phyloP scores from a whole-genome alignment of 2,329 filamentous ascomycete genomes.

The Xylaria sp. region DNA sequence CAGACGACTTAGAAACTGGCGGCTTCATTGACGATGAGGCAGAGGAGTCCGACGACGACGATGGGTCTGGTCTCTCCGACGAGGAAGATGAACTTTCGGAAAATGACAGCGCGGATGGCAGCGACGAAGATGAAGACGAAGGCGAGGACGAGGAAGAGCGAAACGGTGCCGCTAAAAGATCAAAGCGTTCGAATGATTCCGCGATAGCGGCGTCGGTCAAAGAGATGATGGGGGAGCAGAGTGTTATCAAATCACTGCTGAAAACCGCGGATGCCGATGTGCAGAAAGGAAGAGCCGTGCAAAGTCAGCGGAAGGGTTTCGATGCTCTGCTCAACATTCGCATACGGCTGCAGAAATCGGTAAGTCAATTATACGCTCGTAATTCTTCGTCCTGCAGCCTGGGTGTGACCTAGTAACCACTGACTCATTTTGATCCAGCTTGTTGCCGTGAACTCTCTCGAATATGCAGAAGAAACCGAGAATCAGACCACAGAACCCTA shows the following conservation, averaged over 20 bases:
- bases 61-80: conserved; percentile 5
- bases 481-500: conserved; percentile 64
- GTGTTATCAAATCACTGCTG: conserved; percentile 68
- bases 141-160: conserved; percentile 44
- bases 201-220: conserved; percentile 68
- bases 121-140: conserved; percentile 38
- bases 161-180: conserved; percentile 48
- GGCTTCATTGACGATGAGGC: conserved; percentile 39
- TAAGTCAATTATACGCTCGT: conserved; percentile 18
- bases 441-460: conserved; percentile 80
- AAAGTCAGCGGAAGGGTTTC: conserved; percentile 84
- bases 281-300: conserved; percentile 87
- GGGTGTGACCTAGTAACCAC: not conserved
- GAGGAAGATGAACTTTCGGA: conserved; percentile 29
- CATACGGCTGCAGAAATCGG: conserved; percentile 90
- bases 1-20: conserved; percentile 31
- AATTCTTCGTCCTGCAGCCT: not conserved
- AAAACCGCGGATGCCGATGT: conserved; percentile 80
- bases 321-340: conserved; percentile 89
- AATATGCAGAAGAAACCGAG: conserved; percentile 57
- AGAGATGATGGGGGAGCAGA: conserved; percentile 76
- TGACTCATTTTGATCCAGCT: conserved; percentile 54
- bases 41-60: conserved; percentile 36
- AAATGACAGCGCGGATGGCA: conserved; percentile 30
- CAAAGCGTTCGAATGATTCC: conserved; percentile 48